Percentiles rank a stretch among this genome's conserved stretches.
phyloP scores from a whole-genome alignment of 352 stramenopile genomes.

The Phytophthora sp. region DNA sequence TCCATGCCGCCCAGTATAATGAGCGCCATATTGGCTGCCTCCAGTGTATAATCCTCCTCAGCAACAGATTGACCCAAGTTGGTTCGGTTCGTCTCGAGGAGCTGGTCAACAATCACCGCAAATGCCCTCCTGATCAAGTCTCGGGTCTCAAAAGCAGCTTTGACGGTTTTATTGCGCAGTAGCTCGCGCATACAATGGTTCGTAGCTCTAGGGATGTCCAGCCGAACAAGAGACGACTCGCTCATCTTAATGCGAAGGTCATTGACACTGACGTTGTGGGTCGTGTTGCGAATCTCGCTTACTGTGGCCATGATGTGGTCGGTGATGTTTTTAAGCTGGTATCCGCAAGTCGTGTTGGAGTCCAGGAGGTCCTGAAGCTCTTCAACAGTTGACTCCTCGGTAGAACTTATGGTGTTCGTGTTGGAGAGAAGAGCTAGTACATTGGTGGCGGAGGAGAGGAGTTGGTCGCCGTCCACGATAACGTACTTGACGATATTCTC shows the following conservation, averaged over 20 bases:
- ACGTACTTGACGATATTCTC: conserved; percentile 35
- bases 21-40: conserved; percentile 40
- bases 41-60: conserved; percentile 37
- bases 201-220: conserved; percentile 36
- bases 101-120: conserved; percentile 36
- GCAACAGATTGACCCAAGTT: conserved; percentile 25
- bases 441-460: conserved; percentile 30
- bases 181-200: conserved; percentile 43
- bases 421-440: conserved; percentile 30
- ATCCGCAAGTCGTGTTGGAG: conserved; percentile 39
- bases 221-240: conserved; percentile 28
- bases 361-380: conserved; percentile 38
- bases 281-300: conserved; percentile 24
- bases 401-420: conserved; percentile 13
- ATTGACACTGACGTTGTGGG: conserved; percentile 10
- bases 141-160: conserved; percentile 37
- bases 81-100: conserved; percentile 25
- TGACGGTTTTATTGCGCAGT: conserved; percentile 18
- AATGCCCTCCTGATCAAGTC: conserved; percentile 38
- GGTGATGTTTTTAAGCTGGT: conserved; percentile 39
- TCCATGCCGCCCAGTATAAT: conserved; percentile 45
- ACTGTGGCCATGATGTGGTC: conserved; percentile 35
- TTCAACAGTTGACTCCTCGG: conserved; percentile 26
- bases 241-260: conserved; percentile 40
- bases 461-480: conserved; percentile 35